These are phyloP conservation scores for Borovskyia barvae DNA, from an alignment of 208 protist genomes.

Conservation along the genomic window DNA sequence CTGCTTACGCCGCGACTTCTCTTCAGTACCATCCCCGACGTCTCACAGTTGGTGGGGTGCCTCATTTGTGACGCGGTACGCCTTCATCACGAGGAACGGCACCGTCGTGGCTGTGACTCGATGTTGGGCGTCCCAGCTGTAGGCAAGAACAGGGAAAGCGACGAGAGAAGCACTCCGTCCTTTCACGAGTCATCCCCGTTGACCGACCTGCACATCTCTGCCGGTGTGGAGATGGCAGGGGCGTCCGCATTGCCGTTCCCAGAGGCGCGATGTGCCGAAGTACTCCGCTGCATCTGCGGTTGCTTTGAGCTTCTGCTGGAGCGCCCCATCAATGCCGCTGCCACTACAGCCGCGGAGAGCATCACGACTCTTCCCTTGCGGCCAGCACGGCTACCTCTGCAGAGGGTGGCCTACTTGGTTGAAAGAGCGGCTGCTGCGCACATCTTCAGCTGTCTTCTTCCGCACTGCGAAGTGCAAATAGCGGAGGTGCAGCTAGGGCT, in stretches of 20 bases:
- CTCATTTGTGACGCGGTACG: conserved; percentile 61
- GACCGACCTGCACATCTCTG: too few species aligned
- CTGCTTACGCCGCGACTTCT: conserved; percentile 58
- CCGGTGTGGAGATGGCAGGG: background rate
- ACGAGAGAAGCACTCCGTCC: too few species aligned
- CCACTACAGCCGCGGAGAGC: background rate
- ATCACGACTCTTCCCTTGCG: background rate
- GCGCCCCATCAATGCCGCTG: background rate
- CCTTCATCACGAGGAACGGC: conserved; percentile 18
- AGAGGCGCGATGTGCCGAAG: conserved; percentile 28
- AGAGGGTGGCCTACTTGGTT: conserved; percentile 42
- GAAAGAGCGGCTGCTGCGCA: conserved; percentile 54
- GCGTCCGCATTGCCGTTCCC: conserved; percentile 34
- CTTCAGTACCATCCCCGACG: conserved; percentile 36
- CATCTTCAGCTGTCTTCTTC: conserved; percentile 45
- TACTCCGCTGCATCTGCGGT: conserved; percentile 41
- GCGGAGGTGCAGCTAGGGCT: conserved; percentile 17
- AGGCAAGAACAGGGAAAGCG: too few species aligned
- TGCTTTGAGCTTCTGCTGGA: conserved; percentile 38
- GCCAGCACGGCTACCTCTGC: conserved; percentile 19
- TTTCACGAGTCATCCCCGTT: too few species aligned
- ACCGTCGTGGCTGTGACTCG: too few species aligned
- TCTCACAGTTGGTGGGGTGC: conserved; percentile 62
- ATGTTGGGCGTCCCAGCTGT: too few species aligned
- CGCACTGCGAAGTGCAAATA: conserved; percentile 25